Evolutionary conservation across 192 early-diverging fungal genomes (phyloP).

Genomic region (Coemansia sp.): DNA sequence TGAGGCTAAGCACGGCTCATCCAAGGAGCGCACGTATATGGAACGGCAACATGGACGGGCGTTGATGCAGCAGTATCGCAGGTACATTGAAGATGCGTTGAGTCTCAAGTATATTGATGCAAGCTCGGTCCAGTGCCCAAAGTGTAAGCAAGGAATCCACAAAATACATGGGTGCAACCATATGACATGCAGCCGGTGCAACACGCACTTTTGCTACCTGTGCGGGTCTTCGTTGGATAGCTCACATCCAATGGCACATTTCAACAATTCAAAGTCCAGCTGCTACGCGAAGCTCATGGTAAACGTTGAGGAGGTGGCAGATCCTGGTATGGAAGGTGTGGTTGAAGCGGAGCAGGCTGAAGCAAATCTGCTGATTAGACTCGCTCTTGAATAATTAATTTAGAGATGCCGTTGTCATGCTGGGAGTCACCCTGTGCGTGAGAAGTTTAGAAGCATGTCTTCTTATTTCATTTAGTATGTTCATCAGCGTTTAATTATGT

Average conservation of each 20-base stretch:
- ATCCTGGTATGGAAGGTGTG: neutral
- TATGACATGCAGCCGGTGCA: constrained; percentile 5
- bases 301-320: neutral
- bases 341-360: constrained; percentile 1
- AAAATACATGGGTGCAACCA: neutral
- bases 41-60: neutral
- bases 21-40: neutral
- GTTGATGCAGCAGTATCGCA: neutral
- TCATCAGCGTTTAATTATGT: neutral
- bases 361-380: constrained; percentile 15
- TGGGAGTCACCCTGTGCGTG: neutral
- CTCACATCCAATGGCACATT: neutral
- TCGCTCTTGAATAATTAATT: constrained; percentile 11
- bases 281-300: neutral
- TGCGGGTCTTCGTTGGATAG: neutral
- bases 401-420: neutral
- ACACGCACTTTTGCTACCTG: constrained; percentile 4
- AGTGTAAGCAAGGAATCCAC: neutral
- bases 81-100: neutral
- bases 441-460: neutral
- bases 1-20: neutral
- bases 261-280: neutral
- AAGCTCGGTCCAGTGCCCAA: neutral
- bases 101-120: neutral
- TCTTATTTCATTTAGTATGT: neutral